Conservation (phyloP, 306 rosid genomes). For the Gleditsia sinensis region DNA sequence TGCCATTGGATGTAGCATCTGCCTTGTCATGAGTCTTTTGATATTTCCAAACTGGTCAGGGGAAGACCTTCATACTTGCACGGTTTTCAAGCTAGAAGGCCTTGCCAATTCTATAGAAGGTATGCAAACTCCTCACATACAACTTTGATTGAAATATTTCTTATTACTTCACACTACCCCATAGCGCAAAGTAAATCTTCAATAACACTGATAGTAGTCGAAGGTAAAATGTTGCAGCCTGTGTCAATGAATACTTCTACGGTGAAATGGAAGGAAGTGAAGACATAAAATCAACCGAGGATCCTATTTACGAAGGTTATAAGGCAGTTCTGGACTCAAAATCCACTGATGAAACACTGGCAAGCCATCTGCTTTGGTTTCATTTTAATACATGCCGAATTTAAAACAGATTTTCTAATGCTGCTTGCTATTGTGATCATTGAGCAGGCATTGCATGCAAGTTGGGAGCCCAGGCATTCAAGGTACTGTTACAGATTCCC, state of each 20-base stretch:
- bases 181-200: neutral
- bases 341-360: constrained; percentile 84
- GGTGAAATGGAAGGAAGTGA: constrained; percentile 45
- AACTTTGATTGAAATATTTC: neutral
- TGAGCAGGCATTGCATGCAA: constrained; percentile 82
- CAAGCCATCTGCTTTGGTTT: constrained; percentile 29
- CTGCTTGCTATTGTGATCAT: constrained; percentile 16
- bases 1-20: constrained; percentile 81
- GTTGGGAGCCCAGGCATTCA: constrained; percentile 98
- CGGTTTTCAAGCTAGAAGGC: constrained; percentile 82
- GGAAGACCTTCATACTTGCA: constrained; percentile 79
- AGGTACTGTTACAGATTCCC: constrained; percentile 77
- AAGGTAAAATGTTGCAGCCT: constrained; percentile 59
- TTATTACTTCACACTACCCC: neutral
- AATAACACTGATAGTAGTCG: constrained; percentile 12
- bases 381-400: constrained; percentile 13
- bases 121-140: constrained; percentile 26
- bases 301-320: constrained; percentile 74
- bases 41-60: constrained; percentile 96
- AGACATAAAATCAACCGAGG: constrained; percentile 45
- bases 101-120: constrained; percentile 92
- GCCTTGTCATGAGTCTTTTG: constrained; percentile 82
- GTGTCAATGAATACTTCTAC: constrained; percentile 79
- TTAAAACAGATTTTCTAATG: neutral
- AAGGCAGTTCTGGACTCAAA: constrained; percentile 94